phyloP scores from a whole-genome alignment of 768 basidiomycete species.

The Leucogyrophana mollusca region DNA sequence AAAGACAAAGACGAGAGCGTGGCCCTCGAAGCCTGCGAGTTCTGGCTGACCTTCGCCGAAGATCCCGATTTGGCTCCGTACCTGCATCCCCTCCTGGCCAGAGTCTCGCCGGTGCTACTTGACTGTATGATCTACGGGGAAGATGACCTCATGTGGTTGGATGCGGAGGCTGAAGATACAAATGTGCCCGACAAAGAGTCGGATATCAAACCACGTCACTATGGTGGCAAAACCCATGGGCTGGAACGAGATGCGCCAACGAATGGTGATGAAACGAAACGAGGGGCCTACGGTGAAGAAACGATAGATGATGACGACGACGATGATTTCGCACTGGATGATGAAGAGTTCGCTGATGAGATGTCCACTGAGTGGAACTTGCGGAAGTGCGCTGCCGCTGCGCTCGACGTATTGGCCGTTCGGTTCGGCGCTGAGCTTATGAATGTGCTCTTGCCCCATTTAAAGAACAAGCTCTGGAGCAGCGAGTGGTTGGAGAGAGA shows the following conservation, averaged over 20 bases:
- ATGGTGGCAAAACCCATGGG: slow-evolving; percentile 82
- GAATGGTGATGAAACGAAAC: slow-evolving; percentile 34
- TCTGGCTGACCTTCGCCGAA: slow-evolving; percentile 99
- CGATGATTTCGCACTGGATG: slow-evolving; percentile 82
- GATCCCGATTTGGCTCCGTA: slow-evolving; percentile 84
- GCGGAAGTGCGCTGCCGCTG: slow-evolving; percentile 96
- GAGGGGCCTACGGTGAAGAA: slow-evolving; percentile 78
- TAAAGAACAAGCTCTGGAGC: slow-evolving; percentile 95
- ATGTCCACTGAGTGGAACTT: slow-evolving; percentile 99
- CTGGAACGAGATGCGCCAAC: slow-evolving; percentile 65
- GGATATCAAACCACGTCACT: slow-evolving; percentile 96
- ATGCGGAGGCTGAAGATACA: slow-evolving; percentile 88
- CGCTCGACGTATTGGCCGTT: slow-evolving; percentile 94
- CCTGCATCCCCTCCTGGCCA: slow-evolving; percentile 83
- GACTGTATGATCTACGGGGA: slow-evolving; percentile 98
- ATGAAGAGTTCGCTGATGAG: slow-evolving; percentile 89
- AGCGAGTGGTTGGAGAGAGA: slow-evolving; percentile 92
- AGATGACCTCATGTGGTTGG: slow-evolving; percentile 92
- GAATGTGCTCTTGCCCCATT: slow-evolving; percentile 80
- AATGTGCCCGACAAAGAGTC: slow-evolving; percentile 89
- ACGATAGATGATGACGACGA: slow-evolving; percentile 84
- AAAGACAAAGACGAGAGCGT: slow-evolving; percentile 97
- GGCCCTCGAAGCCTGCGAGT: slow-evolving; percentile 98
- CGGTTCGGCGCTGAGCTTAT: slow-evolving; percentile 88
- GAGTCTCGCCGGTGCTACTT: slow-evolving; percentile 91